Percentiles rank a stretch among this genome's conserved stretches.
phyloP scores from a whole-genome alignment of 345 rosid species.

The Aquilaria yunnanensis region DNA sequence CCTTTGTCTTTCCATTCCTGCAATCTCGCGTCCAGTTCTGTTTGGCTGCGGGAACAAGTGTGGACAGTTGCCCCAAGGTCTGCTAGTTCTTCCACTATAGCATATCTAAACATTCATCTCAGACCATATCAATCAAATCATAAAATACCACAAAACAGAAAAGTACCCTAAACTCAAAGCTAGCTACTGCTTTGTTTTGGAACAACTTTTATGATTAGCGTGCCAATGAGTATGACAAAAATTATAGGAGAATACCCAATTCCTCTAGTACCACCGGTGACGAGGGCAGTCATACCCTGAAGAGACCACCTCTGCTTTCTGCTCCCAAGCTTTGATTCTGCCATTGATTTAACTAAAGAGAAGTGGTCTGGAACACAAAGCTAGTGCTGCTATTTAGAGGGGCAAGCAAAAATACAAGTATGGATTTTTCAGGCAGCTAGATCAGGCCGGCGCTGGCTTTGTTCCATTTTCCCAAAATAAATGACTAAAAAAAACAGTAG shows the following conservation, averaged over 20 bases:
- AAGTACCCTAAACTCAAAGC: neutral
- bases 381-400: no score
- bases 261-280: slow-evolving; percentile 67
- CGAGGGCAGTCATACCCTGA: slow-evolving; percentile 49
- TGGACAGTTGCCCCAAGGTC: slow-evolving; percentile 49
- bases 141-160: neutral
- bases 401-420: no score
- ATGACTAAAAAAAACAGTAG: no score
- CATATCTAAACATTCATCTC: slow-evolving; percentile 19
- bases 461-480: no score
- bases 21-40: slow-evolving; percentile 37
- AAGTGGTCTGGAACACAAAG: no score
- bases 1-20: slow-evolving; percentile 47
- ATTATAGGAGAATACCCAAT: slow-evolving; percentile 35
- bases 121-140: neutral
- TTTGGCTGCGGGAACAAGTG: slow-evolving; percentile 47
- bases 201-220: neutral
- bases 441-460: no score
- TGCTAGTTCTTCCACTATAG: slow-evolving; percentile 57
- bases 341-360: no score
- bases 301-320: slow-evolving; percentile 59
- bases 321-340: neutral
- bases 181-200: neutral
- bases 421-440: no score
- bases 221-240: neutral